Percentiles rank a stretch among this genome's conserved stretches.
Conservation (phyloP, 805 yeast species). For the Metschnikowia koreensis region DNA sequence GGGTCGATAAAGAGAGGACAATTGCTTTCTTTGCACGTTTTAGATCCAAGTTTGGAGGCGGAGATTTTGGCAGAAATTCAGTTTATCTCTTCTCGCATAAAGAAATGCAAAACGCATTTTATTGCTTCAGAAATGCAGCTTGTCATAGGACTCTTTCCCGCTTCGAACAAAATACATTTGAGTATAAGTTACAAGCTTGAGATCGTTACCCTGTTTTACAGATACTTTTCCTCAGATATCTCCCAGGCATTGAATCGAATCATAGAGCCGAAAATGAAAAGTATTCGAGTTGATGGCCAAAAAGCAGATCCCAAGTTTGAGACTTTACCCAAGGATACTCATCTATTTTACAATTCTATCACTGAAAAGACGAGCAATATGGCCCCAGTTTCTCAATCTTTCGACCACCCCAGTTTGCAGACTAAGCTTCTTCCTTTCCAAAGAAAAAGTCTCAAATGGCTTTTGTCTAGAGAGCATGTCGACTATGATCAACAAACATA, state of each 20-base stretch:
- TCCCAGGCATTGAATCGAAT: conserved; percentile 8
- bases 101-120: conserved; percentile 16
- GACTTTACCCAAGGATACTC: conserved; percentile 28
- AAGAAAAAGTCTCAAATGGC: conserved; percentile 54
- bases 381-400: conserved; percentile 18
- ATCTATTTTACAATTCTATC: conserved; percentile 49
- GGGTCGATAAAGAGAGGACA: conserved; percentile 8
- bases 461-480: conserved; percentile 50
- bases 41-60: conserved; percentile 2
- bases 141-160: conserved; percentile 8
- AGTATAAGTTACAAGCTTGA: conserved; percentile 10
- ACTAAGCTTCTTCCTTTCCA: conserved; percentile 51
- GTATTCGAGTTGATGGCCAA: not conserved
- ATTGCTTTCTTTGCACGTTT: conserved; percentile 15
- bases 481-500: conserved; percentile 27
- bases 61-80: conserved; percentile 13
- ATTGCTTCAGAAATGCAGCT: conserved; percentile 4
- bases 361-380: conserved; percentile 42
- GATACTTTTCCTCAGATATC: conserved; percentile 20
- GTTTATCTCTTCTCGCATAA: conserved; percentile 13
- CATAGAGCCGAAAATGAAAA: not conserved
- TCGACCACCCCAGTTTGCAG: conserved; percentile 43
- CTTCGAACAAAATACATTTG: conserved; percentile 3
- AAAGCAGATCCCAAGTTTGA: not conserved
- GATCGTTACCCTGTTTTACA: conserved; percentile 11